Evolutionary conservation across 805 yeast species (phyloP), one percentile per base, ranked within the genome.

Genomic region (Saturnispora galanensis): DNA sequence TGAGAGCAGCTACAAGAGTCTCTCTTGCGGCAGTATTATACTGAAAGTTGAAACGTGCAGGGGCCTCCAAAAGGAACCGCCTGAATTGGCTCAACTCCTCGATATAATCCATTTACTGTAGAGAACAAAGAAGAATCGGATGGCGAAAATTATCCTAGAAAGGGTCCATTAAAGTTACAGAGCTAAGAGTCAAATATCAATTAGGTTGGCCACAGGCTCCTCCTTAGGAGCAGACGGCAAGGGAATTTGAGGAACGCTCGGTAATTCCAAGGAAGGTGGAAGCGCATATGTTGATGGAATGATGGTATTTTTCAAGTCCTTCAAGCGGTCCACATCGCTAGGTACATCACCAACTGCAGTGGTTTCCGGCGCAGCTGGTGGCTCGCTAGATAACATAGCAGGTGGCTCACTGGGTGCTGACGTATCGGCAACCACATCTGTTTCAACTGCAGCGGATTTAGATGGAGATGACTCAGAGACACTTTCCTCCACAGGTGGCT

Each of bases 191-290:
- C 36, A 48, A 18, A 48, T 43, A 17, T 48, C 51, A 15, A 48
- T 48, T 13, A 48, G 44, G 16, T 48, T 48, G 3, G 43, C 49
- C 10, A 48, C 39, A 12, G 38, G 42, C 11, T 47, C 47, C 26
- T 43, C 51, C 18, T 45, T 39, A 1, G 40, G 33, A 10, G 39
- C 34, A 31, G 47, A 40, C 8, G 45, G 45, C 3, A 42, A 15
- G 7, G 35, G 35, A 8, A 29, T 41, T 13, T 13, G 13, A 7
- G 45, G 45, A 2, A 36, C 45, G 10, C 26, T 16, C 5, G 45
- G 45, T 12, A 42, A 30, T 12, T 35, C 41, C 5, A 42, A 13
- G 5, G 37, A 31, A 4, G 45, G 45, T 12, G 45, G 45, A 8
- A 42, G 26, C 11, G 45, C 45, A 31, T 42, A 42, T 4, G 32